phyloP scores from a whole-genome alignment of 768 basidiomycete genomes.

The Tylopilus sp. region DNA sequence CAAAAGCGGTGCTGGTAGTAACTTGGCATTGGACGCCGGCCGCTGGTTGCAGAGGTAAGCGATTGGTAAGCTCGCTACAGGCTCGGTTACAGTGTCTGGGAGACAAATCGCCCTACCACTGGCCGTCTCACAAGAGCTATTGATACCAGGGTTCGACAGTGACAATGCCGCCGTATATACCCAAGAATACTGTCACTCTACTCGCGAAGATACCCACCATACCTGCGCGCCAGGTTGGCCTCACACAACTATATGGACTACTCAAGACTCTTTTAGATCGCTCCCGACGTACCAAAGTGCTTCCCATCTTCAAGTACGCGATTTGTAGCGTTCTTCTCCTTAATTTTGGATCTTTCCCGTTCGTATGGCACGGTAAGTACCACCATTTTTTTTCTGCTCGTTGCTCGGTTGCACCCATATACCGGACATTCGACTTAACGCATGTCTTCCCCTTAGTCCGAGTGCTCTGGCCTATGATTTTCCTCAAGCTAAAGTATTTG shows the following conservation, averaged over 20 bases:
- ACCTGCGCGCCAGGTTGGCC: background rate
- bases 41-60: too few species aligned
- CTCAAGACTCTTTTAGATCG: conserved; percentile 4
- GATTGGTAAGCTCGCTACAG: too few species aligned
- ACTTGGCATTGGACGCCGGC: too few species aligned
- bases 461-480: conserved; percentile 48
- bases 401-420: too few species aligned
- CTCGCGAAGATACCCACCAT: conserved; percentile 16
- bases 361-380: conserved; percentile 66
- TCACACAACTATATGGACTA: background rate
- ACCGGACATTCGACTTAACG: background rate
- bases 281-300: conserved; percentile 1
- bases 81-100: too few species aligned
- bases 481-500: conserved; percentile 31
- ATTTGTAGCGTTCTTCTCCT: conserved; percentile 47
- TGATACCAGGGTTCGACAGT: too few species aligned
- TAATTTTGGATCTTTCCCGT: conserved; percentile 59
- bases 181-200: background rate
- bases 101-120: too few species aligned
- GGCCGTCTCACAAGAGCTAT: too few species aligned
- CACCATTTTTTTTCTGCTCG: background rate
- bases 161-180: conserved; percentile 11
- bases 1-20: too few species aligned
- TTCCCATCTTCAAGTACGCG: conserved; percentile 17
- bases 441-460: conserved; percentile 38